Base-by-base conservation (phyloP, 2,329 filamentous ascomycete genomes). In the Elsinoe batatas region DNA sequence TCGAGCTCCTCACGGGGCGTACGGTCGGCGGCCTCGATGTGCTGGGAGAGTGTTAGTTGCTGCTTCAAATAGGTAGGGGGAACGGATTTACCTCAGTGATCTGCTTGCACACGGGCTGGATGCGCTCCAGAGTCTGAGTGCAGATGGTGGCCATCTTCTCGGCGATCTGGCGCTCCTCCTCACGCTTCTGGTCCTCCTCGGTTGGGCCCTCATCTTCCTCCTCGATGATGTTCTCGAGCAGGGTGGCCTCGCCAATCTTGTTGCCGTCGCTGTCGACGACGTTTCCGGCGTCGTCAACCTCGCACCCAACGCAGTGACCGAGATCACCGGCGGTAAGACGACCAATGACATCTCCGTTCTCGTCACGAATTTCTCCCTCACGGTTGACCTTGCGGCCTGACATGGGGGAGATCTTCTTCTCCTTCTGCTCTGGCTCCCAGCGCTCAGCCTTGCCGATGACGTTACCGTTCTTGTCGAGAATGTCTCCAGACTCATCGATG, bases 1-100 rank as follows among this genome's bases (percentile, higher is more conserved):
- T 96, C 89, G 20, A 91, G 83, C 63, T 95, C 89, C 3, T 94
- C 88, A 71, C 88, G 86, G 42, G 87, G 85, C 26, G 85, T 88
- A 61, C 82, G 81, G 69, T 95, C 88, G 26, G 87, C 88, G 56
- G 77, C 78, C 63, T 95, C 87, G 64, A 95, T 87, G 72, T 85
- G 79, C 81, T 88, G 61, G 43, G 58, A 32, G 43, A 13, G 42
- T 51, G 26, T 68, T 63, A 73, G 66, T 66, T 56, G 54, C n/a
- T 37, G 20, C 56, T 37, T 37, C 35, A 56, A 20, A 22, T 13
- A 5, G 22, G 17, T 15, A 4, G n/a, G 17, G 36, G 7, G 17
- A 11, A 2, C 30, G 37, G 36, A 68, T 78, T 69, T 78, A 85
- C 83, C 60, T 90, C 85, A 3, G 82, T 87, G 69, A 95, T 95